These are phyloP conservation scores for Trametes villosa DNA, from an alignment of 768 basidiomycete genomes.

Conservation along the genomic window DNA sequence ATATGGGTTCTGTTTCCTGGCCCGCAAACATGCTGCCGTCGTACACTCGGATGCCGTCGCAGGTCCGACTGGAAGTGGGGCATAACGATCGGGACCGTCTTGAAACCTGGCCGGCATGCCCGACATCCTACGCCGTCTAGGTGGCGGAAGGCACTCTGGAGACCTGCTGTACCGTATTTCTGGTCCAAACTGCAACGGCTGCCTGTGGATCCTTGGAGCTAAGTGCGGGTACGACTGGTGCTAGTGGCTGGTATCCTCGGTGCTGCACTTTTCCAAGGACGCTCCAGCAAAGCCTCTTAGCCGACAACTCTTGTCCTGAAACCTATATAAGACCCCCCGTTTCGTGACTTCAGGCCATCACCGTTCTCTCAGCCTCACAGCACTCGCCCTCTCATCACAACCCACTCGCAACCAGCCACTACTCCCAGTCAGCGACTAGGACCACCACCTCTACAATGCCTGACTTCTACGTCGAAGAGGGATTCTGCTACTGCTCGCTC, in stretches of 20 bases:
- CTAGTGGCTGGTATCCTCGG: background rate
- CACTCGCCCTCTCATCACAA: background rate
- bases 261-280: background rate
- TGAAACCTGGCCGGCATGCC: background rate
- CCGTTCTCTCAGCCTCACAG: background rate
- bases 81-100: too few relatives aligned
- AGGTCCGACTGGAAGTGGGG: background rate
- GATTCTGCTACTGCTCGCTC: conserved; percentile 37
- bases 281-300: background rate
- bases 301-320: background rate
- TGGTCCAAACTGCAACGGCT: background rate
- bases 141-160: background rate
- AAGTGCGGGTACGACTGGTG: background rate
- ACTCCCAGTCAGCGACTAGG: conserved; percentile 2
- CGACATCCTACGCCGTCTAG: background rate
- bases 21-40: background rate
- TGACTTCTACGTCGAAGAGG: conserved; percentile 17
- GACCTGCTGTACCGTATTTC: background rate
- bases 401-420: background rate
- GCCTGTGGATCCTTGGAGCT: background rate
- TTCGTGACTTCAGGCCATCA: background rate
- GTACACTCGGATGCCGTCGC: background rate
- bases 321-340: background rate
- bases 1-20: background rate
- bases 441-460: background rate